Evolutionary conservation across 306 rosid genomes (phyloP).

Genomic region (Vicia faba): DNA sequence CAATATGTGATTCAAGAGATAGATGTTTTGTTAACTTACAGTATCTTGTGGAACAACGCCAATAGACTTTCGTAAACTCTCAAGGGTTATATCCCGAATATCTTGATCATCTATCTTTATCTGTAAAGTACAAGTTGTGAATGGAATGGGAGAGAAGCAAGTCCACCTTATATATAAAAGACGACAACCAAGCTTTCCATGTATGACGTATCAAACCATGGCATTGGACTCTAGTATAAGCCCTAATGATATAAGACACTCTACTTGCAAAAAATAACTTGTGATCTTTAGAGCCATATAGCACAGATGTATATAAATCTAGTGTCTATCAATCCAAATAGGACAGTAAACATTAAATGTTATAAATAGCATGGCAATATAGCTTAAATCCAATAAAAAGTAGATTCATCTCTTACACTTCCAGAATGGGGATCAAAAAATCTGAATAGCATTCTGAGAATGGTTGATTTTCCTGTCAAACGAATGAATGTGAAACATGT

Average conservation of each 20-base stretch:
- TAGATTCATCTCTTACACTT: conserved; percentile 70
- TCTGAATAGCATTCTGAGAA: conserved; percentile 94
- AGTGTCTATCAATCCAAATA: conserved; percentile 7
- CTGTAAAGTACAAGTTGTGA: conserved; percentile 47
- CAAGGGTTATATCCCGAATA: conserved; percentile 73
- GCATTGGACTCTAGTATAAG: conserved; percentile 10
- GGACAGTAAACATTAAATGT: conserved; percentile 9
- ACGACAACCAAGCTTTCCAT: conserved; percentile 21
- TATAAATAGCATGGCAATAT: conserved; percentile 31
- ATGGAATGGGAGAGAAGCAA: conserved; percentile 8
- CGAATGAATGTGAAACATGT: conserved; percentile 42
- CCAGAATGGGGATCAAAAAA: conserved; percentile 87
- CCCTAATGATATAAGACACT: conserved; percentile 23
- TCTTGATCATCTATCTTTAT: conserved; percentile 85
- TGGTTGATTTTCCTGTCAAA: conserved; percentile 91
- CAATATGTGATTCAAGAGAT: conserved; percentile 12
- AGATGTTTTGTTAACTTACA: conserved; percentile 50
- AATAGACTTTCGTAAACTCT: conserved; percentile 79
- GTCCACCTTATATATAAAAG: conserved; percentile 13
- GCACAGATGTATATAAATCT: conserved; percentile 4
- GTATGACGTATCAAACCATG: conserved; percentile 10
- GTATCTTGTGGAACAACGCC: conserved; percentile 99
- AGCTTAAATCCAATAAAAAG: conserved; percentile 35
- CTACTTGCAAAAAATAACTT: conserved; percentile 2
- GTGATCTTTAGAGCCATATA: conserved; percentile 1